These are phyloP conservation scores for Bombardia bombarda DNA, from an alignment of 495 filamentous ascomycete species.

Conservation along the genomic window DNA sequence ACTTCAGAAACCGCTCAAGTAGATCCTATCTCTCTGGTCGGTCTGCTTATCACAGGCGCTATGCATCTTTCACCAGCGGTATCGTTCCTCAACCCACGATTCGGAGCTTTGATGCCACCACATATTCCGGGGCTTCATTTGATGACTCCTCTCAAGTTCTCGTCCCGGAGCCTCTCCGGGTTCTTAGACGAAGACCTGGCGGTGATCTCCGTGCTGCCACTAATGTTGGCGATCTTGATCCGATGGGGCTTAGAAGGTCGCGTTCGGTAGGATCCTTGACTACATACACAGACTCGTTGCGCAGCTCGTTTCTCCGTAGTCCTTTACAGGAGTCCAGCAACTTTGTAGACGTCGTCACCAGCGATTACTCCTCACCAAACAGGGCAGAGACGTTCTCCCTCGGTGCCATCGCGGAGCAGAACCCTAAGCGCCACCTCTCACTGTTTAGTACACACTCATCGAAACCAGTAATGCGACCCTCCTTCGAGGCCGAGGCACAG, in stretches of 20 bases:
- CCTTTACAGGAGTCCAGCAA: conserved; percentile 27
- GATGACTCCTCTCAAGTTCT: conserved; percentile 24
- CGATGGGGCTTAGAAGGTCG: conserved; percentile 45
- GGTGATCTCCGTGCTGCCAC: conserved; percentile 77
- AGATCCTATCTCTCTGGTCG: conserved; percentile 29
- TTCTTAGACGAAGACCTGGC: conserved; percentile 79
- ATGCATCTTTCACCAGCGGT: conserved; percentile 66
- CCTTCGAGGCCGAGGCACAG: conserved; percentile 84
- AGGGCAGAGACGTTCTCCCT: conserved; percentile 44
- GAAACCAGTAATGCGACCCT: conserved; percentile 69
- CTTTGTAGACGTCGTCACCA: conserved; percentile 36
- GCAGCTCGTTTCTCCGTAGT: conserved; percentile 48
- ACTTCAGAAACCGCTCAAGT: conserved; percentile 31
- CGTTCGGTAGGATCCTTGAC: conserved; percentile 65
- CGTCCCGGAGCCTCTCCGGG: conserved; percentile 43
- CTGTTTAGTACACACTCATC: conserved; percentile 69
- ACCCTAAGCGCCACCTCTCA: conserved; percentile 41
- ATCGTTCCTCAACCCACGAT: conserved; percentile 52
- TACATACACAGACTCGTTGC: conserved; percentile 60
- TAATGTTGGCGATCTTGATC: conserved; percentile 62
- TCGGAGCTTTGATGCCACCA: conserved; percentile 51
- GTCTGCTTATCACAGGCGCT: conserved; percentile 32
- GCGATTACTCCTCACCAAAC: conserved; percentile 33
- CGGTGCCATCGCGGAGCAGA: conserved; percentile 46
- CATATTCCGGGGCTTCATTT: conserved; percentile 39